Evolutionary conservation across 2,329 filamentous ascomycete species (phyloP).

Genomic region (Pseudogymnoascus sp.): DNA sequence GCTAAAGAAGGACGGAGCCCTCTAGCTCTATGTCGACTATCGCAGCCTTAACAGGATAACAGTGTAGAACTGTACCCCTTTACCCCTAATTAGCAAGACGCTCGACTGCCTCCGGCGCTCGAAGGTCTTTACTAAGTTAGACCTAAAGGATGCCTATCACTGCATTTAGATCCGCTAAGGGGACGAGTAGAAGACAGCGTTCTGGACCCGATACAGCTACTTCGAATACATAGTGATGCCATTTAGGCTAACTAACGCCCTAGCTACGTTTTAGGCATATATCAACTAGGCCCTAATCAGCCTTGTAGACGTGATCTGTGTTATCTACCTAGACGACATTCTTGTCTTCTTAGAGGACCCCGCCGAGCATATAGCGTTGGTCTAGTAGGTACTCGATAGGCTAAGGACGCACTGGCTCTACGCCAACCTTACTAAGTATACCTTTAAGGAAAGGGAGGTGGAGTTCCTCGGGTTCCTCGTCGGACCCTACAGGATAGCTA

Average conservation of each 20-base stretch:
- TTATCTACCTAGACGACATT: conserved; percentile 28
- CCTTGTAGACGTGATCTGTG: conserved; percentile 1
- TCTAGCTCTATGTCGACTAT: conserved; percentile 16
- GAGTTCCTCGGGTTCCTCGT: conserved; percentile 18
- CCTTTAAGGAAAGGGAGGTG: conserved; percentile 17
- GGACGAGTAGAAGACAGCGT: conserved; percentile 30
- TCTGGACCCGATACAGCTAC: conserved; percentile 27
- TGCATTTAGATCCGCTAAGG: conserved; percentile 27
- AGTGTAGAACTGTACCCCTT: background rate
- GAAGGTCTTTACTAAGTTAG: conserved; percentile 29
- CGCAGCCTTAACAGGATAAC: conserved; percentile 11
- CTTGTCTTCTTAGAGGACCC: conserved; percentile 23
- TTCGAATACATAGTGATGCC: conserved; percentile 31
- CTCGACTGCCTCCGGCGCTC: background rate
- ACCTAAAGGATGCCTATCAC: conserved; percentile 29
- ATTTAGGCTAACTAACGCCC: conserved; percentile 21
- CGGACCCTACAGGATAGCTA: conserved; percentile 10
- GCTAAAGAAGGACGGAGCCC: conserved; percentile 16
- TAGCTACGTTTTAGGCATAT: conserved; percentile 19
- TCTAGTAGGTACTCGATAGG: background rate
- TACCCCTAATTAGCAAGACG: conserved; percentile 11
- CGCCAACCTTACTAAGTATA: conserved; percentile 11
- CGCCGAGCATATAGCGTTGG: background rate
- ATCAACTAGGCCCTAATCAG: conserved; percentile 23
- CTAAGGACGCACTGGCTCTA: background rate